Conservation (phyloP, 352 stramenopile genomes). For the Globisporangium abappressorium region DNA sequence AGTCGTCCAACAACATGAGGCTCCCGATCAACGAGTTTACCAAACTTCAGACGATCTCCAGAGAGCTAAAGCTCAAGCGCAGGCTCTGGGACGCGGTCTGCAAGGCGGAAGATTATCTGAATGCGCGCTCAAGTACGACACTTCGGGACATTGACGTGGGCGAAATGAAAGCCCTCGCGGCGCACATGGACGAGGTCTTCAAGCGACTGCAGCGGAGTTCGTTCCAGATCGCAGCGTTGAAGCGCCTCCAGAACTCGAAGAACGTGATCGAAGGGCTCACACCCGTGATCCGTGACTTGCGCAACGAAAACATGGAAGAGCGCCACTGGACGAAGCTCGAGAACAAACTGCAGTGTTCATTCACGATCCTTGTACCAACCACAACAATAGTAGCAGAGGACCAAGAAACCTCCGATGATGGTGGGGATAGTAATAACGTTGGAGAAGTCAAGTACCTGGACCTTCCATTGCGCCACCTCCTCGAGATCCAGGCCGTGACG, state of each 20-base stretch:
- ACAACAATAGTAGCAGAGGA: neutral
- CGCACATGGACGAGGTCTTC: conserved; percentile 23
- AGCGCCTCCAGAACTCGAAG: conserved; percentile 38
- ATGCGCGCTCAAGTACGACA: conserved; percentile 28
- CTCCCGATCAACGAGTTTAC: conserved; percentile 33
- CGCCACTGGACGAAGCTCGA: conserved; percentile 76
- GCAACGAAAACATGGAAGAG: conserved; percentile 52
- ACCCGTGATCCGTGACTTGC: conserved; percentile 56
- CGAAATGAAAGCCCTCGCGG: conserved; percentile 31
- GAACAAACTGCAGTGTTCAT: conserved; percentile 57
- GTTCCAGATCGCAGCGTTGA: conserved; percentile 25
- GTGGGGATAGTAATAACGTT: neutral
- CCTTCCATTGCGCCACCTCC: conserved; percentile 45
- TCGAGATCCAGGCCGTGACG: conserved; percentile 40
- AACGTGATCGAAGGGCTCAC: conserved; percentile 41
- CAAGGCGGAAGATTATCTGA: conserved; percentile 43
- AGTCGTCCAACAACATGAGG: conserved; percentile 29
- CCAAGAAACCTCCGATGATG: neutral
- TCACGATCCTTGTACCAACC: conserved; percentile 14
- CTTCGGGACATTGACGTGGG: conserved; percentile 42
- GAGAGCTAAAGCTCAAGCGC: conserved; percentile 49
- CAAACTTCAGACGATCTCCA: conserved; percentile 30
- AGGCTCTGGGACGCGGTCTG: conserved; percentile 61
- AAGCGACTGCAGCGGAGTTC: conserved; percentile 19
- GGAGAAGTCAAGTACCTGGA: conserved; percentile 25